These are phyloP conservation scores for Porcisia deanei DNA, from an alignment of 208 protist genomes.

Conservation along the genomic window DNA sequence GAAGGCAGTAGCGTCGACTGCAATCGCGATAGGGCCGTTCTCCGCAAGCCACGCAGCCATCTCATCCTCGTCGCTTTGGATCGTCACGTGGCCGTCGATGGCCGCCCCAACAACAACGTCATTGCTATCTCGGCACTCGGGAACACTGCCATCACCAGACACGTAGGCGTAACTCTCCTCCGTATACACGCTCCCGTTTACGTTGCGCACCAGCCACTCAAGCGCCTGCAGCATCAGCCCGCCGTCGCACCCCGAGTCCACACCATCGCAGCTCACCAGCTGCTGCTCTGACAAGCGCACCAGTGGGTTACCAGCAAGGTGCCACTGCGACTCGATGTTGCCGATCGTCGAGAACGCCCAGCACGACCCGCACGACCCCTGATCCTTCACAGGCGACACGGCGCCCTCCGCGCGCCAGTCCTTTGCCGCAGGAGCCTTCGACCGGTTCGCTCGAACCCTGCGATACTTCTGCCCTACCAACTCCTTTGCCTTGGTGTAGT, in stretches of 20 bases:
- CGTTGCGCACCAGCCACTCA: constrained; percentile 63
- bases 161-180: constrained; percentile 66
- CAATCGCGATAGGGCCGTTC: constrained; percentile 81
- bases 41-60: constrained; percentile 65
- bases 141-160: neutral
- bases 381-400: constrained; percentile 94
- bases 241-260: constrained; percentile 83
- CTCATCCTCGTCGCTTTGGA: constrained; percentile 60
- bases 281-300: constrained; percentile 91
- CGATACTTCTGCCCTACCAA: constrained; percentile 7
- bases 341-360: constrained; percentile 93
- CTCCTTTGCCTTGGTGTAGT: constrained; percentile 35
- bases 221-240: constrained; percentile 88
- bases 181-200: constrained; percentile 64
- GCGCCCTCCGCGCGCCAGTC: constrained; percentile 89
- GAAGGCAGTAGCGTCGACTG: constrained; percentile 79
- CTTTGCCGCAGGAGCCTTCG: neutral
- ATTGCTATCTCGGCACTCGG: neutral
- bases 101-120: constrained; percentile 46
- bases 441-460: constrained; percentile 6
- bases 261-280: constrained; percentile 92
- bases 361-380: constrained; percentile 94
- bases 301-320: constrained; percentile 58
- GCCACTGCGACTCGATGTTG: constrained; percentile 72
- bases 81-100: constrained; percentile 53